Evolutionary conservation across 805 yeast species (phyloP), one percentile per base, ranked within the genome.

Genomic region (Scheffersomyces lignosus): DNA sequence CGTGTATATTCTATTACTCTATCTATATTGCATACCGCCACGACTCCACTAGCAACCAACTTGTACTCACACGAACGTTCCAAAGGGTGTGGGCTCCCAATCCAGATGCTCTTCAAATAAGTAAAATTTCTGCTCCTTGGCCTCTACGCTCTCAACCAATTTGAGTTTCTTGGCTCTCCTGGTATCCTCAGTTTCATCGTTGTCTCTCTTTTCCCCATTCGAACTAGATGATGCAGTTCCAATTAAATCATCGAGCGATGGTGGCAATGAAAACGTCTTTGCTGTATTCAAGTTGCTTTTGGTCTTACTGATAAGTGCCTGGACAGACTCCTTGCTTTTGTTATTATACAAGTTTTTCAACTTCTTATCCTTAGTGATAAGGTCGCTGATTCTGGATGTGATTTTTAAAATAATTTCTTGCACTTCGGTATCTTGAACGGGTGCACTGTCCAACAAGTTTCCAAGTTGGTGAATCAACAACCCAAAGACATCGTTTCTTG

Each of bases 1-100:
- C n/a, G n/a, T n/a, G n/a, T n/a, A n/a, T n/a, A n/a, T n/a, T n/a
- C n/a, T n/a, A n/a, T n/a, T n/a, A n/a, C n/a, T n/a, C n/a, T n/a
- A n/a, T n/a, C n/a, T n/a, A n/a, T n/a, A n/a, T n/a, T n/a, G n/a
- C n/a, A n/a, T n/a, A n/a, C n/a, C n/a, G n/a, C n/a, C n/a, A n/a
- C n/a, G n/a, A n/a, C n/a, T n/a, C n/a, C n/a, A n/a, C n/a, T n/a
- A n/a, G n/a, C n/a, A n/a, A n/a, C n/a, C n/a, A n/a, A n/a, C n/a
- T n/a, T n/a, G n/a, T n/a, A 20, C 9, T 20, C 10, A 20, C 10
- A 20, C 24, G 10, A 20, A 20, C 10, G 24, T 48, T 13, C 86
- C 86, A 57, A 80, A 78, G 1, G 85, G 82, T 37, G 58, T 68
- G 0, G 82, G 77, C 15, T 52, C 51, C 83, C 84, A 80, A 24